phyloP scores from a whole-genome alignment of 768 basidiomycete species.

The Lactarius indigo region DNA sequence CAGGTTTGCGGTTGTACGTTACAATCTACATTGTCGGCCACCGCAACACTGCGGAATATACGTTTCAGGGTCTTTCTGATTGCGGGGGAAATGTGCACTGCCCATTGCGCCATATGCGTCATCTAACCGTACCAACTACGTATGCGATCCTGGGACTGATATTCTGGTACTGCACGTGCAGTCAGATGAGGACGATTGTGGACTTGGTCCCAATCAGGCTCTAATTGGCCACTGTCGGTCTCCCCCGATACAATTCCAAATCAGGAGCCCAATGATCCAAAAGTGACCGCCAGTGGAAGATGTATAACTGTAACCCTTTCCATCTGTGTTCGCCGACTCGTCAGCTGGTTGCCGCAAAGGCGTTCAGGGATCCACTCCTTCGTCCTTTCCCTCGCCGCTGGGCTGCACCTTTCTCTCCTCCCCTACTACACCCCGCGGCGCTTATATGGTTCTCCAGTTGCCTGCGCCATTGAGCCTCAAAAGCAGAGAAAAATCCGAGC shows the following conservation, averaged over 20 bases:
- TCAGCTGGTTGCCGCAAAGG: background rate
- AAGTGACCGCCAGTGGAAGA: background rate
- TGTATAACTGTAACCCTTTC: background rate
- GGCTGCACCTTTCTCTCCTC: slow-evolving; percentile 2
- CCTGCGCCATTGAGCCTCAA: background rate
- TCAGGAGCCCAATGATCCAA: background rate
- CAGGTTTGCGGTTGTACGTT: background rate
- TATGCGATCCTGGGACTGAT: background rate
- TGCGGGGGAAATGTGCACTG: too few relatives aligned
- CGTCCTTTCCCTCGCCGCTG: background rate
- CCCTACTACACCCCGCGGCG: background rate
- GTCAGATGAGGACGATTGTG: too few relatives aligned
- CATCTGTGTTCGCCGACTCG: background rate
- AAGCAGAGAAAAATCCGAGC: background rate
- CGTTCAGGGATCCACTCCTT: background rate
- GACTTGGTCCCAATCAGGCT: background rate
- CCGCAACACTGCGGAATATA: background rate
- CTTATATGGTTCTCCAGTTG: background rate
- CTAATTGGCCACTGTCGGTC: background rate
- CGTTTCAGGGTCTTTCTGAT: background rate
- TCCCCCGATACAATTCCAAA: background rate
- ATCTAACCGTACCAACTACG: background rate
- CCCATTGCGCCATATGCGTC: background rate
- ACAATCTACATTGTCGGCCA: background rate
- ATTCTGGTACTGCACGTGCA: too few relatives aligned